Evolutionary conservation across 129 eudicot species (phyloP).

Genomic region (Escallonia herrerae): DNA sequence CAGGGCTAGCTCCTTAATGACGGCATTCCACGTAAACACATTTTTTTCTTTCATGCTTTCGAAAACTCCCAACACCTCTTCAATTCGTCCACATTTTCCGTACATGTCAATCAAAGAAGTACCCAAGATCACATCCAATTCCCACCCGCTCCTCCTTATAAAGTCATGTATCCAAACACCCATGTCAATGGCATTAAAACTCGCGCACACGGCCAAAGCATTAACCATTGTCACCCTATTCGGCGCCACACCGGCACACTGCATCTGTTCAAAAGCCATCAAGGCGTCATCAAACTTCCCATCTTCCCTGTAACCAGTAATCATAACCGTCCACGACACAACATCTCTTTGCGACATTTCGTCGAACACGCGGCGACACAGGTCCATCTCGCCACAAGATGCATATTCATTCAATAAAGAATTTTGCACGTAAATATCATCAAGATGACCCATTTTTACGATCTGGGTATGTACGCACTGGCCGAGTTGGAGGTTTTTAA

Average conservation of each 20-base stretch:
- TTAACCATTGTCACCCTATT: constrained; percentile 67
- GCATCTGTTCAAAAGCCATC: constrained; percentile 42
- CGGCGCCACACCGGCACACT: constrained; percentile 41
- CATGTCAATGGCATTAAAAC: constrained; percentile 40
- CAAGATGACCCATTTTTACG: constrained; percentile 34
- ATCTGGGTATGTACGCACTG: constrained; percentile 35
- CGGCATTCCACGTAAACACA: constrained; percentile 49
- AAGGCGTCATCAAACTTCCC: constrained; percentile 44
- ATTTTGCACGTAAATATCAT: constrained; percentile 46
- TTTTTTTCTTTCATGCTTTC: constrained; percentile 44
- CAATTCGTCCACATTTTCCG: constrained; percentile 42
- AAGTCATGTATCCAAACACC: constrained; percentile 62
- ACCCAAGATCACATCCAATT: constrained; percentile 49
- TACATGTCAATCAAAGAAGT: constrained; percentile 56
- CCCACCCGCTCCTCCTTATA: constrained; percentile 41
- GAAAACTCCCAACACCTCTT: constrained; percentile 35
- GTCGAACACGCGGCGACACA: constrained; percentile 49
- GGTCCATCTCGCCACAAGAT: constrained; percentile 35
- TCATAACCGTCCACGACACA: constrained; percentile 63
- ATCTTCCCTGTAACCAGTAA: constrained; percentile 38
- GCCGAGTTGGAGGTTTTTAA: constrained; percentile 26
- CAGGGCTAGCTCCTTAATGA: constrained; percentile 39
- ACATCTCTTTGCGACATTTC: constrained; percentile 71
- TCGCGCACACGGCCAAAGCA: constrained; percentile 55
- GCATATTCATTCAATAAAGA: constrained; percentile 54